Evolutionary conservation across 371 early-diverging fungal genomes (phyloP), one percentile per base, ranked within the genome.

Genomic region (Cladochytrium tenue): DNA sequence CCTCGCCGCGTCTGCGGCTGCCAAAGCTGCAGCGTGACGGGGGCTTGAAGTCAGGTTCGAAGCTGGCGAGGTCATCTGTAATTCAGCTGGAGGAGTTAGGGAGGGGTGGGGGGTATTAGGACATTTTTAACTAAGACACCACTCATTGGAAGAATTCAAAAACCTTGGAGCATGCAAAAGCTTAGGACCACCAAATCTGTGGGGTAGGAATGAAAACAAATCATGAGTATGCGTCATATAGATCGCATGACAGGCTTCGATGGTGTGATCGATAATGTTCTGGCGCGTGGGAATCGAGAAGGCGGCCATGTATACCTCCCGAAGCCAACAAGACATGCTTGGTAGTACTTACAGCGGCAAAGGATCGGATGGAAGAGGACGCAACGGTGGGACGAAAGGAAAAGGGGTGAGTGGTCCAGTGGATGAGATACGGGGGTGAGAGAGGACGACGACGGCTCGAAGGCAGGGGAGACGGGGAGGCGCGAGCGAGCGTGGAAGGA

Each of bases 281-380:
- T 50, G 15, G n/a, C 50, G 15, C 13, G n/a, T 15, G 50, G 15
- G n/a, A 50, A 7, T 10, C 28, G 32, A 58, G 58, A 7, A 26
- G 10, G 7, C 32, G 15, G 20, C 32, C 32, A 10, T 58, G 20
- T 27, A 32, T 30, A 58, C 20, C 58, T 32, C 26, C 13, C 56
- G n/a, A 5, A 13, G 5, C 33, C 5, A 13, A 13, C 15, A 27
- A 27, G 15, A 17, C 15, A 10, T 33, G 25, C 27, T 60, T 27
- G 63, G 64, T 30, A 65, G 70, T 51, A 61, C 73, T 36, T 60
- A 57, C 25, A 64, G 67, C 5, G 65, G 68, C 15, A 50, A 73
- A n/a, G 76, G 73, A 55, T 60, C 73, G 15, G 76, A 70, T 35
- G 76, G 73, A 35, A 63, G 67, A 32, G 62, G 61, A 5, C 55